Percentiles rank a stretch among this genome's conserved stretches.
Evolutionary conservation across 768 basidiomycete genomes (phyloP).

Genomic region (Cubamyces sp.): DNA sequence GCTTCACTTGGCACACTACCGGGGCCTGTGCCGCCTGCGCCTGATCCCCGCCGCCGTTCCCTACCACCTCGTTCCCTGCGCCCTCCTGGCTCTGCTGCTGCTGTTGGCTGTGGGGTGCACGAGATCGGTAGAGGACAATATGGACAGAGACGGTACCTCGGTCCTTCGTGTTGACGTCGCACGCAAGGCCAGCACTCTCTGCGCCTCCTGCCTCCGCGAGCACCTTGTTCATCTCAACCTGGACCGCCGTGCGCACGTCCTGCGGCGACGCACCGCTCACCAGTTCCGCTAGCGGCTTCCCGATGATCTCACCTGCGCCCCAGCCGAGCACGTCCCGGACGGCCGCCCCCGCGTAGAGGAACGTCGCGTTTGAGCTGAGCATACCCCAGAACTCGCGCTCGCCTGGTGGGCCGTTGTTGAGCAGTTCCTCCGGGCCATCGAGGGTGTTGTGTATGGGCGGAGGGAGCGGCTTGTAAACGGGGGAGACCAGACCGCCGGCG

Average conservation of each 20-base stretch:
- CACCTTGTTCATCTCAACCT: conserved; percentile 29
- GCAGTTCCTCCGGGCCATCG: conserved; percentile 21
- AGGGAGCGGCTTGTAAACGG: conserved; percentile 12
- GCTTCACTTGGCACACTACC: conserved; percentile 35
- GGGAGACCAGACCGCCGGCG: conserved; percentile 50
- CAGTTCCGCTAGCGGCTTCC: conserved; percentile 47
- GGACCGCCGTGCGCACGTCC: conserved; percentile 29
- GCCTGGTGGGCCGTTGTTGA: conserved; percentile 32
- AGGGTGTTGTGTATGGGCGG: conserved; percentile 5
- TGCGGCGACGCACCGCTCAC: conserved; percentile 23
- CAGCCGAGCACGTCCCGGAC: conserved; percentile 71
- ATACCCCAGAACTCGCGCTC: conserved; percentile 59
- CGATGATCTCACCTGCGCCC: conserved; percentile 55
- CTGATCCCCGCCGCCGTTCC: background rate
- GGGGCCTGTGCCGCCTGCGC: conserved; percentile 21
- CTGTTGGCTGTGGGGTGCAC: conserved; percentile 9
- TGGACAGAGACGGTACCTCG: conserved; percentile 36
- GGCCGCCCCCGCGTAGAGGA: conserved; percentile 54
- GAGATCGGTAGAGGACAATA: conserved; percentile 45
- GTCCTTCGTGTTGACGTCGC: conserved; percentile 46
- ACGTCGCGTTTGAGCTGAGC: conserved; percentile 48
- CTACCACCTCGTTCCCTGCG: background rate
- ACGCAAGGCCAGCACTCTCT: conserved; percentile 32
- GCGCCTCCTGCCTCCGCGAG: conserved; percentile 16
- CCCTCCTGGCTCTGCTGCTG: background rate